phyloP scores from a whole-genome alignment of 345 rosid genomes.

The Clausena lansium region DNA sequence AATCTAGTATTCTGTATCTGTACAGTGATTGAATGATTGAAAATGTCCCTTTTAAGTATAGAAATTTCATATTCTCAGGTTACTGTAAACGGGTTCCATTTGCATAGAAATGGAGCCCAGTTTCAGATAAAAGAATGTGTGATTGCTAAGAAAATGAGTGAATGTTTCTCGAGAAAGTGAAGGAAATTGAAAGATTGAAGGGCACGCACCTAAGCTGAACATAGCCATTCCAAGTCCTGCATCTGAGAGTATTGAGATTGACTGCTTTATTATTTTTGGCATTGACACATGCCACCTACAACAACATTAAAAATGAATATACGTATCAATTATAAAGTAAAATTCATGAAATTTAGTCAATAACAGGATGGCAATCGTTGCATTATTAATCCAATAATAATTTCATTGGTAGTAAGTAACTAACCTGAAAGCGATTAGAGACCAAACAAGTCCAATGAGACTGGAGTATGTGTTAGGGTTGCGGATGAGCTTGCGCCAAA shows the following conservation, averaged over 20 bases:
- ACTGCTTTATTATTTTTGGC: conserved; percentile 75
- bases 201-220: conserved; percentile 89
- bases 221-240: conserved; percentile 99
- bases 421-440: conserved; percentile 83
- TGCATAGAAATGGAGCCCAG: conserved; percentile 8
- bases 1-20: background rate
- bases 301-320: background rate
- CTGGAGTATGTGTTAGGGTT: conserved; percentile 98
- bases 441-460: conserved; percentile 84
- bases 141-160: background rate
- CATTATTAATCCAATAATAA: background rate
- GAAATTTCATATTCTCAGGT: background rate
- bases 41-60: background rate
- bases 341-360: background rate
- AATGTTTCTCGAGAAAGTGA: background rate
- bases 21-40: background rate
- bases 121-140: background rate
- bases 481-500: conserved; percentile 92
- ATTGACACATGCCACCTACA: conserved; percentile 88
- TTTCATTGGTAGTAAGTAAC: background rate
- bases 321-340: background rate
- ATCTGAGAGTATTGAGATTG: conserved; percentile 92
- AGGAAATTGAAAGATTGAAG: background rate
- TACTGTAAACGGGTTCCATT: conserved; percentile 1
- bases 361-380: background rate